phyloP scores from a whole-genome alignment of 2,329 filamentous ascomycete species.

The Penicillium verrucosum region DNA sequence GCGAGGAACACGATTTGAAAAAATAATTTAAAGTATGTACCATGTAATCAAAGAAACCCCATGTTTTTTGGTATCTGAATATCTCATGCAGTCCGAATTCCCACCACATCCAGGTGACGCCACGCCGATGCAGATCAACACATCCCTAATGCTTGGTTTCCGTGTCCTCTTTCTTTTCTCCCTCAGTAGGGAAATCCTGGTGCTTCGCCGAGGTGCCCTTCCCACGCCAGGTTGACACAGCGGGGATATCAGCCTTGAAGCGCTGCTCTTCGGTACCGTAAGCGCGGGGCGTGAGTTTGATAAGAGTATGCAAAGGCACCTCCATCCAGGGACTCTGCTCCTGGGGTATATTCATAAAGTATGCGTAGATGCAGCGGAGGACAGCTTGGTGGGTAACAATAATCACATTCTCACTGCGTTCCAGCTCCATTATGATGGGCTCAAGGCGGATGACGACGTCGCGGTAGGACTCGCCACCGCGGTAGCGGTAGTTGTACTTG shows the following conservation, averaged over 20 bases:
- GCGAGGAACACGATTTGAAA: not conserved
- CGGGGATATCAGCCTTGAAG: conserved; percentile 86
- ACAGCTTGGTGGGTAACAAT: conserved; percentile 98
- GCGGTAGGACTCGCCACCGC: conserved; percentile 90
- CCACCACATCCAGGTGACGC: conserved; percentile 12
- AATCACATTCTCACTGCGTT: conserved; percentile 92
- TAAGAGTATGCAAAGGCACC: conserved; percentile 90
- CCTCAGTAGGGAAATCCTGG: conserved; percentile 48
- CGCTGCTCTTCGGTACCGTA: conserved; percentile 90
- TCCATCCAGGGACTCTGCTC: conserved; percentile 97
- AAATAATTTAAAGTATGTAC: conserved; percentile 1
- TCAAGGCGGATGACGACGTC: conserved; percentile 97
- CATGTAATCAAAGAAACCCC: not conserved
- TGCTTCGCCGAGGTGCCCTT: conserved; percentile 93
- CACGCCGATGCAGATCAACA: conserved; percentile 12
- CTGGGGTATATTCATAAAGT: conserved; percentile 97
- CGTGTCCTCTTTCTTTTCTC: conserved; percentile 17
- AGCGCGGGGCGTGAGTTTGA: conserved; percentile 91
- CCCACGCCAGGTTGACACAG: conserved; percentile 92
- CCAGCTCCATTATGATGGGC: conserved; percentile 99
- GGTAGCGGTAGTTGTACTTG: conserved; percentile 99
- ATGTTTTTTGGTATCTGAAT: conserved; percentile 18
- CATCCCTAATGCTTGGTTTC: not conserved
- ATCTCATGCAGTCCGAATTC: conserved; percentile 11
- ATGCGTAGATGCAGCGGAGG: conserved; percentile 93